These are phyloP conservation scores for Populus ilicifolia DNA, from an alignment of 345 rosid species.

Conservation along the genomic window DNA sequence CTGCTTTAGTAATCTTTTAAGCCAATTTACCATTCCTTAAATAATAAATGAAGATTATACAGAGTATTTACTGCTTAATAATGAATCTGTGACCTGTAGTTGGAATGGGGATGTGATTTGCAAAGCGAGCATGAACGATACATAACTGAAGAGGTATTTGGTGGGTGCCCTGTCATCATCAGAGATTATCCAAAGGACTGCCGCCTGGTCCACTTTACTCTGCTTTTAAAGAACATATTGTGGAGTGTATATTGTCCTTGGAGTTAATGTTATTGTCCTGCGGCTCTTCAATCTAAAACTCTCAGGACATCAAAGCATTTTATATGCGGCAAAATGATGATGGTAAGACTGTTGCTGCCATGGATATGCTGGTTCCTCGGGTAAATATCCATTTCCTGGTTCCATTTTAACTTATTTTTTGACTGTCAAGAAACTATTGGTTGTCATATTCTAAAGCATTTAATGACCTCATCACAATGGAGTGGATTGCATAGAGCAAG, in stretches of 20 bases:
- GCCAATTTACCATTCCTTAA: neutral
- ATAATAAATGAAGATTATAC: neutral
- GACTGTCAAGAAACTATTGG: neutral
- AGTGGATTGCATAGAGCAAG: neutral
- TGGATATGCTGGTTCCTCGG: constrained; percentile 98
- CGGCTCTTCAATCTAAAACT: constrained; percentile 15
- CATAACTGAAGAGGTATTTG: constrained; percentile 84
- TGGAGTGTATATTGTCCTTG: neutral
- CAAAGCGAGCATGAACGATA: constrained; percentile 99
- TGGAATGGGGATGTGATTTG: constrained; percentile 94
- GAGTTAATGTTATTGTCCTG: neutral
- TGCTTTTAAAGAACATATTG: neutral
- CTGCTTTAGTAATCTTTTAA: neutral
- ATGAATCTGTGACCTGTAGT: constrained; percentile 38
- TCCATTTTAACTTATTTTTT: neutral
- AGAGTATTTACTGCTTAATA: neutral
- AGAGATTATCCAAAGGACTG: constrained; percentile 83
- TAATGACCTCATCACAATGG: neutral
- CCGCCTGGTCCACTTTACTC: constrained; percentile 1
- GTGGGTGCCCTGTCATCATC: constrained; percentile 79
- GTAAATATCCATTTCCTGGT: constrained; percentile 34
- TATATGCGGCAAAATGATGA: constrained; percentile 97
- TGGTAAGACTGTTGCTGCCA: constrained; percentile 97
- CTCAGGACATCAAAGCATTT: constrained; percentile 90
- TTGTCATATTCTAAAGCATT: neutral